Conservation (phyloP, 768 basidiomycete species). For the Leccinum aurantiacum region DNA sequence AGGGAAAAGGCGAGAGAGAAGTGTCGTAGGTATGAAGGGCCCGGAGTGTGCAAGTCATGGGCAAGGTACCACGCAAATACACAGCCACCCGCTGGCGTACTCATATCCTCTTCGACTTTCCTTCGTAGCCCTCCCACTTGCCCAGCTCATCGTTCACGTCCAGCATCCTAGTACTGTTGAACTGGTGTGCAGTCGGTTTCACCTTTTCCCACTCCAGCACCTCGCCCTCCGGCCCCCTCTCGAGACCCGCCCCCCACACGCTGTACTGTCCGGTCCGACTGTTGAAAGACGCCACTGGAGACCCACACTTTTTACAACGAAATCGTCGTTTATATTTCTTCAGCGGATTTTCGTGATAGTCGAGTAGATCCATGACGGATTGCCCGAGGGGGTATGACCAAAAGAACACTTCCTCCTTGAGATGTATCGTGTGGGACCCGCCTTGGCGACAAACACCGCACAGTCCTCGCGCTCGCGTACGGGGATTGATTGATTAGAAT, state of each 20-base stretch:
- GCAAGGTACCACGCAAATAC: background rate
- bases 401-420: constrained; percentile 46
- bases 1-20: background rate
- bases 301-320: constrained; percentile 66
- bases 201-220: constrained; percentile 54
- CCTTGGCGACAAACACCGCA: too few relatives aligned
- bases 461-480: too few relatives aligned
- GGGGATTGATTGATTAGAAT: too few relatives aligned
- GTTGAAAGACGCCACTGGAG: constrained; percentile 53
- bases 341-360: constrained; percentile 45
- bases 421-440: constrained; percentile 61
- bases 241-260: constrained; percentile 57
- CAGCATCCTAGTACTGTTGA: constrained; percentile 62
- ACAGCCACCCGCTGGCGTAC: constrained; percentile 22
- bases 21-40: background rate
- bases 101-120: constrained; percentile 33
- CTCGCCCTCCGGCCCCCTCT: constrained; percentile 50
- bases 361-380: constrained; percentile 37
- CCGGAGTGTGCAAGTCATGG: background rate
- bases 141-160: constrained; percentile 54
- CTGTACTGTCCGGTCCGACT: constrained; percentile 47
- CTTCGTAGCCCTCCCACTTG: constrained; percentile 70
- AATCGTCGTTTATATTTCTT: constrained; percentile 63
- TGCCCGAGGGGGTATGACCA: constrained; percentile 43
- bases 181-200: constrained; percentile 61